Evolutionary conservation across 2,329 filamentous ascomycete genomes (phyloP), one percentile per base, ranked within the genome.

Genomic region (Zymoseptoria brevis): DNA sequence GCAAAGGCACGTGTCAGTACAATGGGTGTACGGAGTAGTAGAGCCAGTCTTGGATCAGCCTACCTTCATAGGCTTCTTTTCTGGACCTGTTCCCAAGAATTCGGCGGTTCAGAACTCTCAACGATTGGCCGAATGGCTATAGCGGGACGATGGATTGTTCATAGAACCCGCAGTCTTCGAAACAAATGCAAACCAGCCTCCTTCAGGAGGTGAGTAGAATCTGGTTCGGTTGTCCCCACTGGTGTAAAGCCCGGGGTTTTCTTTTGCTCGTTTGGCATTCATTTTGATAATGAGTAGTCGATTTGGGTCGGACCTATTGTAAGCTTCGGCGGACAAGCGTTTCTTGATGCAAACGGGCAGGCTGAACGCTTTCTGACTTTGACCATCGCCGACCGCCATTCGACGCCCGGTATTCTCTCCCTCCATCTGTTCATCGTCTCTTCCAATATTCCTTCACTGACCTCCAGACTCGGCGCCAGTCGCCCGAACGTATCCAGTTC

Each of bases 401-500:
- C 35, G 13, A 45, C 35, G n/a, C n/a, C 50, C 22, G 19, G 3
- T 13, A 68, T 54, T 48, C 84, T 84, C 62, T 83, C 80, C 68
- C 87, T 84, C 65, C 89, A 79, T 65, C 88, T 82, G 67, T 85
- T 82, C 72, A 78, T 89, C 7, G 89, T 89, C 72, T 93, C 89
- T 59, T 87, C 85, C 69, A 93, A 83, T 61, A 93, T 90, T 69
- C 93, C 89, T 21, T 87, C 85, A n/a, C 87, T 86, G 54, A 93
- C 77, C 64, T 81, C 83, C 30, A 93, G 77, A 68, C 88, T 92
- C 5, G 89, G 89, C 2, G 89, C 88, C 30, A 94, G 77, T 65
- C 87, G 83, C 0, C 87, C 83, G 71, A 90, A 88, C 64, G 84
- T 81, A 71, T 89, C 86, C 60, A 92, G 84, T 69, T 93, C 89